phyloP scores from a whole-genome alignment of 805 yeast genomes.

The Metschnikowia lunata region DNA sequence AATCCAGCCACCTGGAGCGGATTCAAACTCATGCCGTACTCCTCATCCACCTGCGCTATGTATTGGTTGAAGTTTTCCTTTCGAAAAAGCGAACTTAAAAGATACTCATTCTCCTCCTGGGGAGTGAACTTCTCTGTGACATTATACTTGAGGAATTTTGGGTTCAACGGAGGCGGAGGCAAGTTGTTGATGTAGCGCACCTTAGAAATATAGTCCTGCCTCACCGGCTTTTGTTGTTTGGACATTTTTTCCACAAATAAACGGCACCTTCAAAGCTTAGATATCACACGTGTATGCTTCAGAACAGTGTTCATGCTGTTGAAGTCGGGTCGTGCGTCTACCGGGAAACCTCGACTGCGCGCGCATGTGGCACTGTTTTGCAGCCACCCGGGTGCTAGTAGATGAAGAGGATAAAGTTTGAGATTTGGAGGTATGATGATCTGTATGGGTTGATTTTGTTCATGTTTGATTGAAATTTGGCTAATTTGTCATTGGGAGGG shows the following conservation, averaged over 20 bases:
- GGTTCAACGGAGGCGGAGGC: slow-evolving; percentile 93
- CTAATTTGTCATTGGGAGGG: too few relatives aligned
- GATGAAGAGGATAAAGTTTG: too few relatives aligned
- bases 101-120: slow-evolving; percentile 40
- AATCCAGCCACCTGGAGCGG: slow-evolving; percentile 61
- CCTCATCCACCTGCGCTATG: slow-evolving; percentile 52
- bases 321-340: background rate
- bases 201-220: slow-evolving; percentile 77
- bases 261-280: too few relatives aligned
- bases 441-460: too few relatives aligned
- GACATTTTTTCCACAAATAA: slow-evolving; percentile 18
- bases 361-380: too few relatives aligned
- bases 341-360: background rate
- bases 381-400: too few relatives aligned
- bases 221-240: slow-evolving; percentile 35
- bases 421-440: too few relatives aligned
- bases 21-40: slow-evolving; percentile 75
- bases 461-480: too few relatives aligned
- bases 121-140: slow-evolving; percentile 33
- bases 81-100: slow-evolving; percentile 68
- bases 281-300: too few relatives aligned
- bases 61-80: slow-evolving; percentile 66
- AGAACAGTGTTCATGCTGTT: too few relatives aligned
- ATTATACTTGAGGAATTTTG: slow-evolving; percentile 65
- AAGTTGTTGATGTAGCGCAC: slow-evolving; percentile 79